phyloP scores from a whole-genome alignment of 2,329 filamentous ascomycete genomes.

The Triangularia setosa region DNA sequence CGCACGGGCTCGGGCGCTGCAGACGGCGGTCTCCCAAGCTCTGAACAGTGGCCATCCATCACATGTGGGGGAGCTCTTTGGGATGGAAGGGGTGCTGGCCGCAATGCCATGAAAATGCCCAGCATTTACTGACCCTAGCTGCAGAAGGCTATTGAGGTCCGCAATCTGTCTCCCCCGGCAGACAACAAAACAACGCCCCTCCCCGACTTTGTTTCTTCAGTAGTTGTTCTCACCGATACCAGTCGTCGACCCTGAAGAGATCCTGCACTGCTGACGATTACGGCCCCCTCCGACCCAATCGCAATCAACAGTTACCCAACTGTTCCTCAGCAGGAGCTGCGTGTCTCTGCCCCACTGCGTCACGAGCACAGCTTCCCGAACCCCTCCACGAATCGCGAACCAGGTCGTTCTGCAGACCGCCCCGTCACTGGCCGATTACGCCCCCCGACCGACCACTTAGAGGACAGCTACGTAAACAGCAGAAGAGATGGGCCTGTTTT shows the following conservation, averaged over 20 bases:
- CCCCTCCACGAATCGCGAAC: constrained; percentile 12
- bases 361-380: constrained; percentile 16
- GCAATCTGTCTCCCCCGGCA: background rate
- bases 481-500: constrained; percentile 52
- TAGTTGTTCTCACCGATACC: background rate
- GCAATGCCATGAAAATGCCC: background rate
- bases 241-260: background rate
- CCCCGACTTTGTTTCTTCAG: background rate
- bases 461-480: constrained; percentile 4
- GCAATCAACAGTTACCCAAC: background rate
- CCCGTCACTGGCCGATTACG: constrained; percentile 15
- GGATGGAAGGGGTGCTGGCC: background rate
- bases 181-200: background rate
- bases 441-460: constrained; percentile 13
- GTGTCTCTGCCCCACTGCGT: constrained; percentile 14
- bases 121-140: background rate
- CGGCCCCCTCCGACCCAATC: background rate
- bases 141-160: background rate
- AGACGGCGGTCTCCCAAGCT: background rate
- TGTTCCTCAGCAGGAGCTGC: background rate
- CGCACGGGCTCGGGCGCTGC: background rate
- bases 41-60: background rate
- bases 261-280: background rate
- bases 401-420: constrained; percentile 19
- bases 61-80: background rate